A percentile compares a stretch with the other conserved stretches of the same genome.
These are phyloP conservation scores for Phylloporus sp. DNA, from an alignment of 768 basidiomycete species.

Conservation along the genomic window DNA sequence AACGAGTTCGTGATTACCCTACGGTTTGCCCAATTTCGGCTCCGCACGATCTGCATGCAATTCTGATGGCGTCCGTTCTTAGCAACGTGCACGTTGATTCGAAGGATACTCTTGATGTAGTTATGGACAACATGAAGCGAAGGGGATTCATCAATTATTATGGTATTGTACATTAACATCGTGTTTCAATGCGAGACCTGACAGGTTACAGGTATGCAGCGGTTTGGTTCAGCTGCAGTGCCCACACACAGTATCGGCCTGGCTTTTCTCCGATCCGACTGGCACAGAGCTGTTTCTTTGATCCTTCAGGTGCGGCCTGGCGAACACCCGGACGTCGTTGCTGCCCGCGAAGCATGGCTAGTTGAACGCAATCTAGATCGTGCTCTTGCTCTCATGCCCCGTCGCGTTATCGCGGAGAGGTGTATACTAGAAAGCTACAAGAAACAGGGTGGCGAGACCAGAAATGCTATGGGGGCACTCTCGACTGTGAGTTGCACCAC, in stretches of 20 bases:
- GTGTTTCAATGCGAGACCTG: not conserved
- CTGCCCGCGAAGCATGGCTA: slow-evolving; percentile 85
- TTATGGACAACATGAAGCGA: slow-evolving; percentile 70
- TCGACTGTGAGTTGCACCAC: slow-evolving; percentile 54
- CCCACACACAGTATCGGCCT: slow-evolving; percentile 95
- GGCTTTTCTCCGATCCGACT: slow-evolving; percentile 82
- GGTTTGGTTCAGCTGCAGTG: slow-evolving; percentile 94
- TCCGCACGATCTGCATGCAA: slow-evolving; percentile 13
- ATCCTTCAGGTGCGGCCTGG: slow-evolving; percentile 81
- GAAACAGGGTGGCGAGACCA: slow-evolving; percentile 69
- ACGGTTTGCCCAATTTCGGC: slow-evolving; percentile 43
- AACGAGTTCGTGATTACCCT: slow-evolving; percentile 94
- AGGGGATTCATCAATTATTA: slow-evolving; percentile 98
- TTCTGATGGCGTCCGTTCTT: slow-evolving; percentile 4
- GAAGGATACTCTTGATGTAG: slow-evolving; percentile 63
- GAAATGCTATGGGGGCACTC: slow-evolving; percentile 83
- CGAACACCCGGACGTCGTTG: slow-evolving; percentile 87
- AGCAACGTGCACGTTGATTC: slow-evolving; percentile 86
- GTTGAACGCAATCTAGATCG: slow-evolving; percentile 73
- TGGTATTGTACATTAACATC: slow-evolving; percentile 41
- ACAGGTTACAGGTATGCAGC: slow-evolving; percentile 78
- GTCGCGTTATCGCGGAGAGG: slow-evolving; percentile 89
- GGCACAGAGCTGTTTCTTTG: slow-evolving; percentile 80
- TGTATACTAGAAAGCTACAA: slow-evolving; percentile 88
- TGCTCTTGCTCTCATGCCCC: slow-evolving; percentile 82